Conservation (phyloP, 257 asterid species). For the Solanum bulbocastanum region DNA sequence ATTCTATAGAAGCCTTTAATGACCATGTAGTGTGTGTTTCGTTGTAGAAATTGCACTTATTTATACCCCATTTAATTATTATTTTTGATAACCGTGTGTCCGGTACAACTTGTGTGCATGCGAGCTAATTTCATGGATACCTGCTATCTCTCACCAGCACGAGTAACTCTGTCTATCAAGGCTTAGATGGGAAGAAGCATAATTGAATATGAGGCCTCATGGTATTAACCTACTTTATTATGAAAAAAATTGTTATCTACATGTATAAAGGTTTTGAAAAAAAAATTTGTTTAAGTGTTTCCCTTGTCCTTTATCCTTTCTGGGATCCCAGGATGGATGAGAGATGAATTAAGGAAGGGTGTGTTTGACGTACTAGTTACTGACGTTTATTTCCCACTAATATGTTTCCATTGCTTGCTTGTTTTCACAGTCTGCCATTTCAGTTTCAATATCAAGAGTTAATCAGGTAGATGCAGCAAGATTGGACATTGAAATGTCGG, state of each 20-base stretch:
- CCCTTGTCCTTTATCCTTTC: neutral
- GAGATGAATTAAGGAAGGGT: neutral
- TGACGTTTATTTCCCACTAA: neutral
- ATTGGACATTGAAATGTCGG: constrained; percentile 82
- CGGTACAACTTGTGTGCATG: neutral
- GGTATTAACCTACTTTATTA: neutral
- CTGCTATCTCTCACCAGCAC: neutral
- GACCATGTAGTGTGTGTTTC: neutral
- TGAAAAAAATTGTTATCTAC: neutral
- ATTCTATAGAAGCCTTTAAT: neutral
- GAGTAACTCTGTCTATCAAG: neutral
- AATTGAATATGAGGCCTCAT: neutral
- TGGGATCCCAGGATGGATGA: neutral
- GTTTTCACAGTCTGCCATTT: constrained; percentile 45
- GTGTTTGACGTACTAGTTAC: neutral
- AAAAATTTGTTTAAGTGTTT: neutral
- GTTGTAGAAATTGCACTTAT: neutral
- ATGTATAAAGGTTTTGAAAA: neutral
- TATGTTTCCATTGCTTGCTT: neutral
- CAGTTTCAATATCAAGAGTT: constrained; percentile 76
- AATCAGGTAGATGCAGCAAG: constrained; percentile 79
- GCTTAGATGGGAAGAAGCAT: neutral
- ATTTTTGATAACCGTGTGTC: neutral
- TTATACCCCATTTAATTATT: neutral
- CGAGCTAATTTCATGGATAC: neutral